Evolutionary conservation across 148 eudicot genomes (phyloP).

Genomic region (Persicaria maculosa): DNA sequence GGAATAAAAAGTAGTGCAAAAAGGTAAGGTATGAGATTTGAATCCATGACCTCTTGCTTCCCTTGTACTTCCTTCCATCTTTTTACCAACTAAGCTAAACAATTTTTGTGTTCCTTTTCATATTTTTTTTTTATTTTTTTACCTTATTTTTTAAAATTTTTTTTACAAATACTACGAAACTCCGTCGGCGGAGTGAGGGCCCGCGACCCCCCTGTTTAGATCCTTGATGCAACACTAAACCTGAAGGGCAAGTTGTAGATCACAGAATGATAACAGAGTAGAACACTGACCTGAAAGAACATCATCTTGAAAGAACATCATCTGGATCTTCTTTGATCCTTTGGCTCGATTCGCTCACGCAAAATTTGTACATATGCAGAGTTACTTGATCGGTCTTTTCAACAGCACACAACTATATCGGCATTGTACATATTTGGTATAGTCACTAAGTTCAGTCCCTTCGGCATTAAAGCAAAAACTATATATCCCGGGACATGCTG

Average conservation of each 20-base stretch:
- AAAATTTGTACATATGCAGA: conserved; percentile 1
- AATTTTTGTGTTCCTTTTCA: no score
- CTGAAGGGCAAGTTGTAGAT: background rate
- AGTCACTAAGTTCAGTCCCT: background rate
- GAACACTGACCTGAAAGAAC: background rate
- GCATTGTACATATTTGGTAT: background rate
- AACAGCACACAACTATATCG: background rate
- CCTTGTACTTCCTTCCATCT: no score
- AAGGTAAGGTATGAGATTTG: no score
- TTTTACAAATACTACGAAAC: no score
- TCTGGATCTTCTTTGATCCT: background rate
- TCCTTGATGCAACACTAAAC: no score
- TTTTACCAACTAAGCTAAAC: no score
- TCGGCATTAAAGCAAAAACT: background rate
- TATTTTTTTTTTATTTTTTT: no score
- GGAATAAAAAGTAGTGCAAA: no score
- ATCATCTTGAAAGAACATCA: background rate
- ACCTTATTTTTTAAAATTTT: no score
- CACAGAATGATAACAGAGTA: background rate
- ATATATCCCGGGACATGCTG: background rate
- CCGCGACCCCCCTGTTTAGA: no score
- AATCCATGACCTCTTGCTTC: no score
- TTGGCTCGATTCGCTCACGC: background rate
- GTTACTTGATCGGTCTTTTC: background rate
- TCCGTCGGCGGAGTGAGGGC: no score